These are phyloP conservation scores for Porogramme epimiltina DNA, from an alignment of 1,284 basidiomycete species.

Conservation along the genomic window DNA sequence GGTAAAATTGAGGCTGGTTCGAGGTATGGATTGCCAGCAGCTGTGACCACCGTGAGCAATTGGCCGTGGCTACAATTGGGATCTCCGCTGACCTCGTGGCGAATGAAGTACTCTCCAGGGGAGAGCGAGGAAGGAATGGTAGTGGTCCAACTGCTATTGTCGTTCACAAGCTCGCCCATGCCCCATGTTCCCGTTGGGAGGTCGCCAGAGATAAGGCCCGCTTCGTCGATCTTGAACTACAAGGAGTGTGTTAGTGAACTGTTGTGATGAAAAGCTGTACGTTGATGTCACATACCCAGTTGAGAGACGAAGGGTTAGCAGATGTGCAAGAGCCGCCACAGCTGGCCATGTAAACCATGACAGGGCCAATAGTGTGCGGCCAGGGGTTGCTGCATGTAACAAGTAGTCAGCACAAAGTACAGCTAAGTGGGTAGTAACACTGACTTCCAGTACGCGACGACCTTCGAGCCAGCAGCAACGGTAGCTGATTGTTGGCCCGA, in stretches of 20 bases:
- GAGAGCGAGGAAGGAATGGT: constrained; percentile 38
- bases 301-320: constrained; percentile 35
- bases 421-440: not conserved
- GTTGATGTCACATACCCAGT: constrained; percentile 30
- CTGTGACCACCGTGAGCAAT: constrained; percentile 4
- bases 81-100: constrained; percentile 30
- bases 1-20: constrained; percentile 40
- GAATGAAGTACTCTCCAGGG: constrained; percentile 39
- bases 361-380: constrained; percentile 36
- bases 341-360: constrained; percentile 41
- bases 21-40: constrained; percentile 36
- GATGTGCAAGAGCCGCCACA: constrained; percentile 37
- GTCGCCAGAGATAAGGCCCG: constrained; percentile 39
- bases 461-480: constrained; percentile 41
- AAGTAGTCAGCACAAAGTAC: not conserved
- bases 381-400: constrained; percentile 22
- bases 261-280: not conserved
- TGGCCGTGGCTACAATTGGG: no score
- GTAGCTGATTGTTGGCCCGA: constrained; percentile 38
- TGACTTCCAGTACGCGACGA: constrained; percentile 45
- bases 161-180: constrained; percentile 35
- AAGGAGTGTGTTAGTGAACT: not conserved
- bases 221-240: constrained; percentile 43
- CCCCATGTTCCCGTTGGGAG: constrained; percentile 36
- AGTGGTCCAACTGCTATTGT: constrained; percentile 39